Base-by-base conservation (phyloP, 2,329 filamentous ascomycete genomes). In the Calonectria hongkongensis region DNA sequence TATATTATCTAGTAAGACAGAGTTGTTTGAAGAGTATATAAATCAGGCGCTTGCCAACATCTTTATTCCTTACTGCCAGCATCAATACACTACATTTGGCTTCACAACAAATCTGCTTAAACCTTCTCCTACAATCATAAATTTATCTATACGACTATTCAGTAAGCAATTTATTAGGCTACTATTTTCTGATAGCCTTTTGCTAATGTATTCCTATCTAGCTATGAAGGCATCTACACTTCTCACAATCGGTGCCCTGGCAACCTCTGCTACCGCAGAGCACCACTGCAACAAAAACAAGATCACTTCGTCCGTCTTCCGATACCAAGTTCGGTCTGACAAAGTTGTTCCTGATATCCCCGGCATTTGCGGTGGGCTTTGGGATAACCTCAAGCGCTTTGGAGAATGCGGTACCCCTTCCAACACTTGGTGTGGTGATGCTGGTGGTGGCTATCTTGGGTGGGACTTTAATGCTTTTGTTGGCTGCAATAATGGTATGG, bases 401-500 rank as follows among this genome's bases (percentile, higher is more conserved):
- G 50, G 50, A 33, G 50, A 54, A 30, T 54, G 50, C 16, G 50
- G 50, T 3, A 54, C 50, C 6, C 50, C 50, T 33, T 54, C 50
- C 7, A 54, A 54, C 50, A 54, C 50, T 18, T 54, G 50, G 50
- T 54, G 50, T 18, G 50, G 50, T 21, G 50, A 54, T 33, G 50
- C 50, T 33, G 50, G 50, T 18, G 50, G 50, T n/a, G 50, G 50
- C 6, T 4, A 6, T 10, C 50, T 54, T 5, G 50, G 50, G 8
- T 54, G 50, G 50, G 50, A 54, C 50, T 54, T 54, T 30, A 54
- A 54, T 6, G 50, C 50, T 3, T 54, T 54, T 21, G 50, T 54
- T 28, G 50, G 50, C 18, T 54, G 50, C 9, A 54, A 54, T 7
- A 54, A 54, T 21, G 50, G 50, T 18, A 54, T 54, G 50, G 50